These are phyloP conservation scores for Linanthus parryae DNA, from an alignment of 148 eudicot genomes.

Conservation along the genomic window DNA sequence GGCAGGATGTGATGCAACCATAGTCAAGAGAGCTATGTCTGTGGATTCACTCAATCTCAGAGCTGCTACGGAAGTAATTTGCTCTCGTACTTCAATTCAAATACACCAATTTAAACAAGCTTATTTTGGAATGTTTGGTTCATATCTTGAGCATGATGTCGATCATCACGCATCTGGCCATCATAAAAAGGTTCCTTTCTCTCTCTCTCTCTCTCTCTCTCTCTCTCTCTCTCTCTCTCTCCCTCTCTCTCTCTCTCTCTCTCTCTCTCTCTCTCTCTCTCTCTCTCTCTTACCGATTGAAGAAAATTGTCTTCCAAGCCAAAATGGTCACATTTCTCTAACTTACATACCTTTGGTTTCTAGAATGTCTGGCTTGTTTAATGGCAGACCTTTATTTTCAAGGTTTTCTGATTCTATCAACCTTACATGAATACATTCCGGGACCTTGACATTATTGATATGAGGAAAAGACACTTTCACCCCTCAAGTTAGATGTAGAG, in stretches of 20 bases:
- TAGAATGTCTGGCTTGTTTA: no score
- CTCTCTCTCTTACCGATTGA: not conserved
- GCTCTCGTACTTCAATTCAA: conserved; percentile 77
- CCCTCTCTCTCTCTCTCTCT: not conserved
- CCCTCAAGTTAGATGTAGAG: no score
- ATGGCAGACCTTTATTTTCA: no score
- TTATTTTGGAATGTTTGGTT: conserved; percentile 40
- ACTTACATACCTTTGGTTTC: no score
- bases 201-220: not conserved
- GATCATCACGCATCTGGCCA: conserved; percentile 47
- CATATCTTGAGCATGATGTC: conserved; percentile 68
- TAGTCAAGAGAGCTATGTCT: conserved; percentile 41
- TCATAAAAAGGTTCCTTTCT: conserved; percentile 46
- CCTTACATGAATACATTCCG: no score
- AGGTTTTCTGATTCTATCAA: no score
- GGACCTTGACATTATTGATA: no score
- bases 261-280: not conserved
- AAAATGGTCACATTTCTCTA: not conserved
- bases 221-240: not conserved
- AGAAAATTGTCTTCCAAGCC: not conserved
- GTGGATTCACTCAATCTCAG: conserved; percentile 30
- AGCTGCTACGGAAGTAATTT: conserved; percentile 75
- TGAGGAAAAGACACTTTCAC: no score
- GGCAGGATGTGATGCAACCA: conserved; percentile 64
- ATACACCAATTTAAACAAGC: conserved; percentile 56